Base-by-base conservation (phyloP, 495 filamentous ascomycete species). In the Diplogelasinospora grovesii region DNA sequence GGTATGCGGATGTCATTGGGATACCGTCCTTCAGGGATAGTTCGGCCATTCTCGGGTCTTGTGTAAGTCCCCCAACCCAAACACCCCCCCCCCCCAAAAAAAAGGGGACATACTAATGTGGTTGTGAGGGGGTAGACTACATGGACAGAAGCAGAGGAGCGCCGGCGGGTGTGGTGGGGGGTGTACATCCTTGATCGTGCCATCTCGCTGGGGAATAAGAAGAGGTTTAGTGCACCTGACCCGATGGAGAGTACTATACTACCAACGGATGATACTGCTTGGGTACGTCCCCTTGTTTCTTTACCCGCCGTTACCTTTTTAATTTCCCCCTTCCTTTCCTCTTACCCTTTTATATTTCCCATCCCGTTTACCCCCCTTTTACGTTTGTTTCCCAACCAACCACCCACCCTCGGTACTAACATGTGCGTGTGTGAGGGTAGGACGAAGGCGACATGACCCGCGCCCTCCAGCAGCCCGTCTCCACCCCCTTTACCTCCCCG, bases 141-240 rank as follows among this genome's bases (percentile, higher is more conserved):
- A 1, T 71, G 69, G 71, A 65, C 60, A 0, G 73, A 77, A 41
- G 49, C 57, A 7, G 72, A 78, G 45, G 73, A 78, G 46, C 47
- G 69, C 7, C 45, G 60, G 15, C 35, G 73, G 31, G 59, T 63
- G 0, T 74, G 70, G 71, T 77, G 73, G 73, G 65, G 52, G 10
- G 60, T 74, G n/a, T 58, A 71, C 28, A 49, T 75, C 10, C 55
- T 71, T 8, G 70, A 77, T 39, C 66, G 67, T 11, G 54, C 54
- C 24, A 59, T 74, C 11, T 68, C 57, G 19, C 49, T 74, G 25
- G 71, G 70, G 11, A 63, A 64, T 37, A 62, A 65, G 29, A 60
- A 55, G 25, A 58, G 65, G 19, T 64, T 63, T 10, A 50, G 64
- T 26, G 53, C 63, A 18, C 63, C 58, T 5, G 63, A 75, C 40